Evolutionary conservation across 257 asterid genomes (phyloP).

Genomic region (Petrea volubilis): DNA sequence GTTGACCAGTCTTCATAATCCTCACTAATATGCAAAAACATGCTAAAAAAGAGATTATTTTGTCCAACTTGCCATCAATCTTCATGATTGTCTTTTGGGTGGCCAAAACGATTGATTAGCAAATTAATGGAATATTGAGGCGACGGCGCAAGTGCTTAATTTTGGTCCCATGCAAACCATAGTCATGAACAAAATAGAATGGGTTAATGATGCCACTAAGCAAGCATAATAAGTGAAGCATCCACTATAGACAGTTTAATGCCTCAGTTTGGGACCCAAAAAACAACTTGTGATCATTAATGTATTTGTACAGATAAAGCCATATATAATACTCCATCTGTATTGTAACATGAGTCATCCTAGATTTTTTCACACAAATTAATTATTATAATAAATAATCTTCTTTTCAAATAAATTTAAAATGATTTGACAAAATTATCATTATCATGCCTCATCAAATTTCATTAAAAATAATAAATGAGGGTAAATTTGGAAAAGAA

Average conservation of each 20-base stretch:
- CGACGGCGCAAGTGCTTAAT: constrained; percentile 75
- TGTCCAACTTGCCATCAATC: constrained; percentile 22
- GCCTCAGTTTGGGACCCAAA: constrained; percentile 47
- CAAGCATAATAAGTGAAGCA: constrained; percentile 39
- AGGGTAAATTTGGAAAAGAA: too few species aligned
- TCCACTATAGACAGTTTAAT: constrained; percentile 43
- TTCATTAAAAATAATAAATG: too few species aligned
- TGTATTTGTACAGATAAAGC: constrained; percentile 55
- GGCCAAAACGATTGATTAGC: constrained; percentile 35
- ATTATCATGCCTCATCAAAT: too few species aligned
- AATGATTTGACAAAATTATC: too few species aligned
- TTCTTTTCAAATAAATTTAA: too few species aligned
- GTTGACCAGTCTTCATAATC: constrained; percentile 36
- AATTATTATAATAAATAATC: too few species aligned
- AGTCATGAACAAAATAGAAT: constrained; percentile 25
- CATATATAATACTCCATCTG: too few species aligned
- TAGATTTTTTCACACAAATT: too few species aligned
- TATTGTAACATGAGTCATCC: too few species aligned
- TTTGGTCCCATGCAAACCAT: constrained; percentile 56
- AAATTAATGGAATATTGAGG: constrained; percentile 33
- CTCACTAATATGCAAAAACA: constrained; percentile 20
- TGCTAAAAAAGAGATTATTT: background rate
- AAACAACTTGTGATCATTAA: constrained; percentile 46
- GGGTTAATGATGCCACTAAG: constrained; percentile 25
- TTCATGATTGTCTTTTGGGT: constrained; percentile 36